Conservation (phyloP, 2,329 filamentous ascomycete species). For the Xylaria polymorpha region DNA sequence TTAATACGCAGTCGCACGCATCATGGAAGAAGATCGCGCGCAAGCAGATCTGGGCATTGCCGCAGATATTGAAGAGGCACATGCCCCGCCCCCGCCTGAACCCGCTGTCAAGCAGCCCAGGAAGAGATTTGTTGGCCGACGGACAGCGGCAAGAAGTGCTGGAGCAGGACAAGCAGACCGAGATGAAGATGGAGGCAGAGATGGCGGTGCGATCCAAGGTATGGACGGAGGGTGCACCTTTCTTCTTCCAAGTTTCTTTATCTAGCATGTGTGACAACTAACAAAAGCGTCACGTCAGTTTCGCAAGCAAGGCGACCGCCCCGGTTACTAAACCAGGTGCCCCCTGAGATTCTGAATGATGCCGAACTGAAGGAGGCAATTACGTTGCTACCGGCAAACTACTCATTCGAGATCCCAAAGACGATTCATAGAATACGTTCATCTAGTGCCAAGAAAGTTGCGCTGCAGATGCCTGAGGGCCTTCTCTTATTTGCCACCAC, state of each 20-base stretch:
- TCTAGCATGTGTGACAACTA: constrained; percentile 6
- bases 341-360: constrained; percentile 86
- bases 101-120: constrained; percentile 75
- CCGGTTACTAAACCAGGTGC: constrained; percentile 90
- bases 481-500: constrained; percentile 96
- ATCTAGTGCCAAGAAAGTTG: constrained; percentile 81
- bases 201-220: constrained; percentile 77
- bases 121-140: constrained; percentile 89
- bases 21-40: constrained; percentile 81
- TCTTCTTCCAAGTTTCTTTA: neutral
- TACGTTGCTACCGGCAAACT: constrained; percentile 88
- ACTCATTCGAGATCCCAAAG: constrained; percentile 98
- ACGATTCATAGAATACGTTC: constrained; percentile 94
- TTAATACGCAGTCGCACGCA: constrained; percentile 5
- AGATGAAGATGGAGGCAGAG: constrained; percentile 62
- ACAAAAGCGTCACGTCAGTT: constrained; percentile 64
- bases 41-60: constrained; percentile 77
- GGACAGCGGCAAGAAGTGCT: constrained; percentile 65
- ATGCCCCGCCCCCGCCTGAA: constrained; percentile 48
- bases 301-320: constrained; percentile 77
- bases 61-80: constrained; percentile 69
- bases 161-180: constrained; percentile 47
- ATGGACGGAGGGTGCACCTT: constrained; percentile 45
- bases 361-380: constrained; percentile 88
- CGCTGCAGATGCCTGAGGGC: constrained; percentile 97